Percentiles rank a stretch among this genome's conserved stretches.
Evolutionary conservation across 208 protist species (phyloP).

Genomic region (Plasmodiophora brassicae): DNA sequence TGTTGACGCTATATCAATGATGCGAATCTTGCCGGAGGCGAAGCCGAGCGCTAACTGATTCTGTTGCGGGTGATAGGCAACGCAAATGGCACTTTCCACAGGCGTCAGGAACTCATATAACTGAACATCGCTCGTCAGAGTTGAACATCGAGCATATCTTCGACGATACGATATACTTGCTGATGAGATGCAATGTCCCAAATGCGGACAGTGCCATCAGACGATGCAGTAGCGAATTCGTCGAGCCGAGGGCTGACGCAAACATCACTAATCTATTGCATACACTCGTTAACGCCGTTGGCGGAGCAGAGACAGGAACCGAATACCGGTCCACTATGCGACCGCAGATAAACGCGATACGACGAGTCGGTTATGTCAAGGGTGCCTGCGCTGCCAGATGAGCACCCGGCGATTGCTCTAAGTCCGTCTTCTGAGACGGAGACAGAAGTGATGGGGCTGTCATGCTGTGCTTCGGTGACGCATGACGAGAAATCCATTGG

Average conservation of each 20-base stretch:
- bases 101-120: neutral
- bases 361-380: neutral
- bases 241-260: neutral
- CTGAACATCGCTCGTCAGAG: neutral
- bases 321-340: neutral
- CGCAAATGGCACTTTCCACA: neutral
- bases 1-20: neutral
- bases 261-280: neutral
- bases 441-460: neutral
- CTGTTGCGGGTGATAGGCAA: neutral
- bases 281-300: neutral
- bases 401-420: neutral
- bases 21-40: neutral
- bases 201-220: neutral
- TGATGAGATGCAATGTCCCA: neutral
- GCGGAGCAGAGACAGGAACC: neutral
- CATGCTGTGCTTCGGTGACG: neutral
- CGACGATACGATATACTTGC: neutral
- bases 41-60: conserved; percentile 1
- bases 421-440: neutral
- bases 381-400: neutral
- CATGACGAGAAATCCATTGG: neutral
- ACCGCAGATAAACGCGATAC: neutral
- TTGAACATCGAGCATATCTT: neutral
- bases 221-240: neutral